These are phyloP conservation scores for Nitzschia palea DNA, from an alignment of 108 stramenopile species.

Conservation along the genomic window DNA sequence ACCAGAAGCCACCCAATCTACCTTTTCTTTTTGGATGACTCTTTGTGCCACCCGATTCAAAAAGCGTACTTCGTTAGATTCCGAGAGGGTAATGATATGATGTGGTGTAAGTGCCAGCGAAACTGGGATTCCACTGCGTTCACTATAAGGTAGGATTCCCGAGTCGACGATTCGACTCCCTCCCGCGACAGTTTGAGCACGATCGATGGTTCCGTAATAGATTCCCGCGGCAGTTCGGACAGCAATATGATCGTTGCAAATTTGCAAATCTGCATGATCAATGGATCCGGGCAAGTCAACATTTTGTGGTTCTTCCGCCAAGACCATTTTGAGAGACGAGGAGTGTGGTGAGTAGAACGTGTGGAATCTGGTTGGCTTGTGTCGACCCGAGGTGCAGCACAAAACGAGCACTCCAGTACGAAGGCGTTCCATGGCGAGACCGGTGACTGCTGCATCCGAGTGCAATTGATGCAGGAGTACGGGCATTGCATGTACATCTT, in stretches of 20 bases:
- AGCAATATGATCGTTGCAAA: conserved; percentile 69
- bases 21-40: conserved; percentile 80
- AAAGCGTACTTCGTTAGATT: conserved; percentile 70
- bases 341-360: conserved; percentile 66
- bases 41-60: conserved; percentile 78
- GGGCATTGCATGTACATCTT: conserved; percentile 18
- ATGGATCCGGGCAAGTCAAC: conserved; percentile 82
- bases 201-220: conserved; percentile 81
- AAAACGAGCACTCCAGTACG: conserved; percentile 62
- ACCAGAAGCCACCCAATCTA: conserved; percentile 57
- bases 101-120: conserved; percentile 71
- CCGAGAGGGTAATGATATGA: conserved; percentile 76
- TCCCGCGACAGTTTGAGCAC: conserved; percentile 41
- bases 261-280: conserved; percentile 66
- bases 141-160: conserved; percentile 67
- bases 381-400: conserved; percentile 64
- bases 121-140: conserved; percentile 23
- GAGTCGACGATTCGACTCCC: conserved; percentile 67
- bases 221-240: conserved; percentile 79
- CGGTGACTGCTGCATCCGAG: conserved; percentile 53
- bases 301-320: conserved; percentile 49
- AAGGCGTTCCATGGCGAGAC: conserved; percentile 56
- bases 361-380: conserved; percentile 74
- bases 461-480: conserved; percentile 36
- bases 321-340: conserved; percentile 45